These are phyloP conservation scores for Coemansia sp. DNA, from an alignment of 192 early-diverging fungal genomes.

Conservation along the genomic window DNA sequence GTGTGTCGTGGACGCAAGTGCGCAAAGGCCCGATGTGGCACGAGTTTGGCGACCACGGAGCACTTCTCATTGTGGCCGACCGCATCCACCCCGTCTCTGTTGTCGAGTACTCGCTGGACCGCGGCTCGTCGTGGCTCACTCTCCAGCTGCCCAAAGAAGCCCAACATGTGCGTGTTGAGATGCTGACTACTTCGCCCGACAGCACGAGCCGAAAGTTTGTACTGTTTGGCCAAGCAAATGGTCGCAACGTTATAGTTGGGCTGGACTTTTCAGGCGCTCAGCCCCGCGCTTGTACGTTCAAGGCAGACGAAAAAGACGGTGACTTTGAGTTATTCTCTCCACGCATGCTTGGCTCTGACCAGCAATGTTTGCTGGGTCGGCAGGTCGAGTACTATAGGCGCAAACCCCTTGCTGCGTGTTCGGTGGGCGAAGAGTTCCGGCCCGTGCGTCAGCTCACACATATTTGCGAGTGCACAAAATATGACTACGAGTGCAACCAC, in stretches of 20 bases:
- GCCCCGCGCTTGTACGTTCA: constrained; percentile 52
- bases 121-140: constrained; percentile 68
- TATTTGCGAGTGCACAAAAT: constrained; percentile 71
- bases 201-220: constrained; percentile 78
- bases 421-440: constrained; percentile 69
- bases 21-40: constrained; percentile 84
- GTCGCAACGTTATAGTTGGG: constrained; percentile 28
- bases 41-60: constrained; percentile 94
- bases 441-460: constrained; percentile 57
- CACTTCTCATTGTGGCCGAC: constrained; percentile 81
- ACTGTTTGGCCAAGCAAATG: constrained; percentile 62
- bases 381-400: constrained; percentile 73
- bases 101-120: constrained; percentile 74
- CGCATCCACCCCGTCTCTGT: constrained; percentile 64
- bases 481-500: constrained; percentile 90
- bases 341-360: constrained; percentile 28
- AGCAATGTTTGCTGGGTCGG: constrained; percentile 64
- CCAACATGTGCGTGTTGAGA: constrained; percentile 67
- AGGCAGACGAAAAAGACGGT: constrained; percentile 47
- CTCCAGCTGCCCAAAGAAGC: constrained; percentile 71
- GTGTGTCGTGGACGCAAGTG: constrained; percentile 79
- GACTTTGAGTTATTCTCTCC: constrained; percentile 75
- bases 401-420: constrained; percentile 66
- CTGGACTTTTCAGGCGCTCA: constrained; percentile 54
- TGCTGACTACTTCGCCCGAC: constrained; percentile 63